Conservation (phyloP, 148 eudicot genomes). For the Dysphania ambrosioides region DNA sequence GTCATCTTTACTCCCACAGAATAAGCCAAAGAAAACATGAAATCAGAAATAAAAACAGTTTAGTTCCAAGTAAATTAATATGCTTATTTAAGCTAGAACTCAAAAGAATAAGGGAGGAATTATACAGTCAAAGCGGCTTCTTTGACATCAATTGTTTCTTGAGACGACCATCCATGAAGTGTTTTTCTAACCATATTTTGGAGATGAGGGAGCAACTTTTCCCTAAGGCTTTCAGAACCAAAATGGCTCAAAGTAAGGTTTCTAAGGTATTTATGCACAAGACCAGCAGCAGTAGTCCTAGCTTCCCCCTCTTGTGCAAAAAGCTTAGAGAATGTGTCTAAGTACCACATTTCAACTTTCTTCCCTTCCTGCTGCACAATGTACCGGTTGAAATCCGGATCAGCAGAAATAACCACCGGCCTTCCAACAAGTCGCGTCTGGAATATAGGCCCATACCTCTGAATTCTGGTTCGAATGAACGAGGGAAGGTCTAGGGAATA, state of each 20-base stretch:
- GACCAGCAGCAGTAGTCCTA: constrained; percentile 42
- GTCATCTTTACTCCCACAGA: constrained; percentile 31
- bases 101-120: not conserved
- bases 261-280: constrained; percentile 43
- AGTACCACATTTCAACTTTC: constrained; percentile 47
- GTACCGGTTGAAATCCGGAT: constrained; percentile 36
- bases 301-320: constrained; percentile 45
- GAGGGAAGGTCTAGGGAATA: constrained; percentile 35
- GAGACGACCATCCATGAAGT: constrained; percentile 25
- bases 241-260: constrained; percentile 34
- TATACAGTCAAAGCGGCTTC: constrained; percentile 30
- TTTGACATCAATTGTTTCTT: constrained; percentile 28
- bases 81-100: not conserved
- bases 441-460: constrained; percentile 44
- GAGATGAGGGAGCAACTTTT: constrained; percentile 31
- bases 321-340: constrained; percentile 45
- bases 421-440: constrained; percentile 44
- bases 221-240: constrained; percentile 43
- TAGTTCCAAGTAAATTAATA: not conserved
- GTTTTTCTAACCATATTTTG: constrained; percentile 26
- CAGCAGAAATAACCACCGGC: constrained; percentile 50
- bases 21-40: not conserved
- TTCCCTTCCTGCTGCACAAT: constrained; percentile 51
- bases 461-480: constrained; percentile 34
- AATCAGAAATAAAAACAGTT: not conserved